A percentile compares a stretch with the other conserved stretches of the same genome.
Evolutionary conservation across 768 basidiomycete genomes (phyloP).

Genomic region (Podaxis sp.): DNA sequence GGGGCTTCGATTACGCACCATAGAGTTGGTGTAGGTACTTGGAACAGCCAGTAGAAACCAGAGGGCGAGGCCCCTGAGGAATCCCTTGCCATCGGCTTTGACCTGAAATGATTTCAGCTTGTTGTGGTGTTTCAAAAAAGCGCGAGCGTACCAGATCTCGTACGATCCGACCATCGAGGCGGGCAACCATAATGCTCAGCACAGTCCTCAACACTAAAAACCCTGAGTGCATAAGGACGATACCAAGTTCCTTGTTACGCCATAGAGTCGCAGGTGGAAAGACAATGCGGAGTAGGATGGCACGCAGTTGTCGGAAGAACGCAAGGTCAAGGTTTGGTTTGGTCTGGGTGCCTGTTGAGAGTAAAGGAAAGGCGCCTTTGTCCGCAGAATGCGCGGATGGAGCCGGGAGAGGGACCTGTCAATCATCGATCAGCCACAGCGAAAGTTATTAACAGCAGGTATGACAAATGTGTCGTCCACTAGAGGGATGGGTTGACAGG

Average conservation of each 20-base stretch:
- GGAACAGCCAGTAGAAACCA: constrained; percentile 94
- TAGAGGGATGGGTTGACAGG: too few relatives aligned
- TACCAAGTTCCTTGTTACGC: constrained; percentile 66
- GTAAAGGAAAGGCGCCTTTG: constrained; percentile 60
- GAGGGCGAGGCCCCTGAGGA: constrained; percentile 73
- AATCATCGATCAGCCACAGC: neutral
- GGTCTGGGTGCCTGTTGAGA: constrained; percentile 37
- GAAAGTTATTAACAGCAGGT: neutral
- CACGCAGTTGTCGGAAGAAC: constrained; percentile 71
- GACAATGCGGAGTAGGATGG: constrained; percentile 71
- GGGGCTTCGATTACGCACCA: constrained; percentile 51
- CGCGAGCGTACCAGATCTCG: constrained; percentile 64
- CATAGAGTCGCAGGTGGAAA: constrained; percentile 49
- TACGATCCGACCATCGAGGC: constrained; percentile 87
- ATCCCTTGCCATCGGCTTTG: constrained; percentile 82
- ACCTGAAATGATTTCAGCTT: constrained; percentile 33
- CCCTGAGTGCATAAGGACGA: constrained; percentile 75
- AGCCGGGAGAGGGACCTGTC: constrained; percentile 41
- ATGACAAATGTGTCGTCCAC: neutral
- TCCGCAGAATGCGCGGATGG: constrained; percentile 58
- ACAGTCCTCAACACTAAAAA: constrained; percentile 88
- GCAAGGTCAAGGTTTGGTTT: constrained; percentile 70
- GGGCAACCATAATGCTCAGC: constrained; percentile 84
- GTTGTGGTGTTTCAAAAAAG: neutral
- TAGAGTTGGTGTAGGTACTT: constrained; percentile 93